A percentile compares a stretch with the other conserved stretches of the same genome.
Evolutionary conservation across 2,329 filamentous ascomycete genomes (phyloP).

Genomic region (Exophiala lecanii-corni): DNA sequence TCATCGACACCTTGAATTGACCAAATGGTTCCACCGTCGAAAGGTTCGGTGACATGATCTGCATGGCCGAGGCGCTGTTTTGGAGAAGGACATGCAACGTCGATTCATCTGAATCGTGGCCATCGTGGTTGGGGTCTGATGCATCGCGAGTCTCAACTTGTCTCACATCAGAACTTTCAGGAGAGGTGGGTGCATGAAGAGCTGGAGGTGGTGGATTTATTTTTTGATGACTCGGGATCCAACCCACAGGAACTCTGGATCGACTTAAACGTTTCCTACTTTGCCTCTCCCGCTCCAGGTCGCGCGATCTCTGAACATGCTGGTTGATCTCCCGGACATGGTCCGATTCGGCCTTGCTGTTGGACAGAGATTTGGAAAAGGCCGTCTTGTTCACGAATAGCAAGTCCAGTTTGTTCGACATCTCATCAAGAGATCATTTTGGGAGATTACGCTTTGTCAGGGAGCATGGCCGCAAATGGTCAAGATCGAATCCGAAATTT

Average conservation of each 20-base stretch:
- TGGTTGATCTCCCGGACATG: constrained; percentile 15
- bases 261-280: constrained; percentile 8
- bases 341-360: constrained; percentile 12
- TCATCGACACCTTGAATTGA: constrained; percentile 15
- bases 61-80: neutral
- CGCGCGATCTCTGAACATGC: constrained; percentile 18
- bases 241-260: constrained; percentile 11
- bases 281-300: constrained; percentile 12
- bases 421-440: constrained; percentile 4
- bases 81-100: neutral
- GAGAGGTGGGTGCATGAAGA: neutral
- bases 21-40: constrained; percentile 14
- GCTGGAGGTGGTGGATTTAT: neutral
- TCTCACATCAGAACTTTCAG: neutral
- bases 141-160: neutral
- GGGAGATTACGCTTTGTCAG: neutral
- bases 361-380: constrained; percentile 16
- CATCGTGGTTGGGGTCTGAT: neutral
- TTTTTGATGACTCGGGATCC: constrained; percentile 5
- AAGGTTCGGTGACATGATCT: neutral
- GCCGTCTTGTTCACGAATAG: constrained; percentile 18
- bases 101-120: no score
- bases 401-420: constrained; percentile 9
- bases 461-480: neutral
- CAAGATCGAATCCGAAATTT: neutral